Percentiles rank a stretch among this genome's conserved stretches.
phyloP scores from a whole-genome alignment of 208 protist species.

The Crithidia brevicula region DNA sequence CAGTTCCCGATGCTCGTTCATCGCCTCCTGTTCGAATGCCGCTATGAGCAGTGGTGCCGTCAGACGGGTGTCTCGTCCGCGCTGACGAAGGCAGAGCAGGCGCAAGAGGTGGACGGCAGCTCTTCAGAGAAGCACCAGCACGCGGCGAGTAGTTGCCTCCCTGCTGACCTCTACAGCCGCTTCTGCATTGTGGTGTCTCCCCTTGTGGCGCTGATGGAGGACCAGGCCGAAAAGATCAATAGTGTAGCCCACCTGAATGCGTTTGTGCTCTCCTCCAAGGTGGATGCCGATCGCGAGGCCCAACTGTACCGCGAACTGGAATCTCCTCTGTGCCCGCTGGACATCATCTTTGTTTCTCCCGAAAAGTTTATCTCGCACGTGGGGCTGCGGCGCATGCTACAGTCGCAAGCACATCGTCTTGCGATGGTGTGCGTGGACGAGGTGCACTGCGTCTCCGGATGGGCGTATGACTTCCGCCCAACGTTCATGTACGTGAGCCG shows the following conservation, averaged over 20 bases:
- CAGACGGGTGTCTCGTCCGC: background rate
- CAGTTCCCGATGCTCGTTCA: conserved; percentile 94
- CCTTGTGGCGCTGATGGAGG: conserved; percentile 96
- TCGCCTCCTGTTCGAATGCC: conserved; percentile 64
- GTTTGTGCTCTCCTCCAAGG: conserved; percentile 62
- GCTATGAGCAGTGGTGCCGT: conserved; percentile 44
- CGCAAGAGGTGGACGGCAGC: background rate
- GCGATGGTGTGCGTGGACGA: conserved; percentile 95
- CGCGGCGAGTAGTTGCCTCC: background rate
- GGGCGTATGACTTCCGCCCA: conserved; percentile 96
- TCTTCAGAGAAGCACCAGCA: background rate
- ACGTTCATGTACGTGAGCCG: conserved; percentile 82
- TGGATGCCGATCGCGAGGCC: conserved; percentile 43
- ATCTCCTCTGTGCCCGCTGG: conserved; percentile 52
- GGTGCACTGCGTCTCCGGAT: conserved; percentile 97
- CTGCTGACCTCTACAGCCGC: conserved; percentile 33
- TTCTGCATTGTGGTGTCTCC: conserved; percentile 94
- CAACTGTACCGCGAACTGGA: conserved; percentile 46
- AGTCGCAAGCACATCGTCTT: conserved; percentile 54
- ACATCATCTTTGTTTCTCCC: conserved; percentile 87
- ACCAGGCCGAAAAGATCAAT: conserved; percentile 89
- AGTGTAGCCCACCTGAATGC: conserved; percentile 35
- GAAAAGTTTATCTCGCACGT: conserved; percentile 71
- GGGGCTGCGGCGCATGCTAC: conserved; percentile 45
- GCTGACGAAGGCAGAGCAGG: background rate